Evolutionary conservation across 2,329 filamentous ascomycete genomes (phyloP), one percentile per base, ranked within the genome.

Genomic region (Pseudocercospora fuligena): DNA sequence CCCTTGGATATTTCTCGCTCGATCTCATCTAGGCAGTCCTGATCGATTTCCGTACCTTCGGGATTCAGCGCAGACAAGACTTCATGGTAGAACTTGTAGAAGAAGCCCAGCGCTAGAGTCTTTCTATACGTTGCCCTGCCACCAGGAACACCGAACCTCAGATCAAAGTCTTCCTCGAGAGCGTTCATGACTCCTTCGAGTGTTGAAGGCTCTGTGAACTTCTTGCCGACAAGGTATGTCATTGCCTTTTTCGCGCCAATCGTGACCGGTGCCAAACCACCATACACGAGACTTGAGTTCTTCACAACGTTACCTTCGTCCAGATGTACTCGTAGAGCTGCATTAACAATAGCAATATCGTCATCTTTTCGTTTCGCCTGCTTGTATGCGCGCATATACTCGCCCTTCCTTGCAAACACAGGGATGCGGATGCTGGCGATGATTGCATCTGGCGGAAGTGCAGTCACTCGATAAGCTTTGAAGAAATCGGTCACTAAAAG

Each of bases 121-220:
- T 95, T 97, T 29, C 95, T 86, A 76, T 98, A 99, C 0, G 93
- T 97, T 0, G 95, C 94, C 95, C 99, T 99, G 43, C 95, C 95
- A 71, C 95, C 95, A 0, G 94, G 95, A 0, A 99, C 95, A 61
- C 93, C 90, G 74, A 97, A 98, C 4, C 88, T 85, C 31, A 99
- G 84, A 76, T 96, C 88, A 75, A 99, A 99, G 75, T 98, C 95
- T 60, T 87, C 84, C 69, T 93, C 94, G n/a, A 99, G 83, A 0
- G 92, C 91, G 72, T 88, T 91, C 92, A 98, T 97, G 5, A 90
- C 88, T 1, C 92, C 94, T 78, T 99, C 94, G 0, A 98, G 84
- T 0, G 94, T 97, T 64, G 90, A 87, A 1, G 92, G 87, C 70
- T 96, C 90, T 0, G 92, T 90, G 72, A 96, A 90, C 59, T 86